Percentiles rank a stretch among this genome's conserved stretches.
phyloP scores from a whole-genome alignment of 805 yeast species.

The Spathaspora arborariae region DNA sequence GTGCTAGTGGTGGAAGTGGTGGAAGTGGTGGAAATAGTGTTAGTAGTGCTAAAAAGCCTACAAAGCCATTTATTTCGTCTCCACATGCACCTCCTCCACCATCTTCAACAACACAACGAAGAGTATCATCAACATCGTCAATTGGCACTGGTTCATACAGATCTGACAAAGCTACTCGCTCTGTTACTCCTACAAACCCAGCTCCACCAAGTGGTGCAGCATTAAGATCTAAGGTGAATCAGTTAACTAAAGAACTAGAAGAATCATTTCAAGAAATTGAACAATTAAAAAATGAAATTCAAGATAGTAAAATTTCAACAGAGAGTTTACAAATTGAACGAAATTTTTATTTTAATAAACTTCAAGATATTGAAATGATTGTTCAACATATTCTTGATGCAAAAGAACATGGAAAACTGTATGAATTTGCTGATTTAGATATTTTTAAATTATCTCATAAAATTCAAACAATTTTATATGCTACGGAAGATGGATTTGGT shows the following conservation, averaged over 20 bases:
- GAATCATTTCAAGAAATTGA: slow-evolving; percentile 41
- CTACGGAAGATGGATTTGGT: slow-evolving; percentile 78
- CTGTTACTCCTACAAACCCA: neutral
- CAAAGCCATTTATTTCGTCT: neutral
- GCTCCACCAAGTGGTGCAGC: neutral
- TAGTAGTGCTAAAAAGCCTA: neutral
- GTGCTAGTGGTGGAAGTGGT: neutral
- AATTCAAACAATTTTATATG: slow-evolving; percentile 72
- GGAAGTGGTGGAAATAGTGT: neutral
- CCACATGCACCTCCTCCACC: neutral
- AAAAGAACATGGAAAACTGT: slow-evolving; percentile 31
- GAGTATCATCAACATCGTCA: slow-evolving; percentile 7
- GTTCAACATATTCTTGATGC: slow-evolving; percentile 48
- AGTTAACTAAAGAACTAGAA: slow-evolving; percentile 37
- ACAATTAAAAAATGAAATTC: slow-evolving; percentile 46
- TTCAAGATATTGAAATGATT: slow-evolving; percentile 82
- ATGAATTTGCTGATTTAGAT: slow-evolving; percentile 30
- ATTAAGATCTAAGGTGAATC: slow-evolving; percentile 1
- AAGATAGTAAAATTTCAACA: slow-evolving; percentile 55
- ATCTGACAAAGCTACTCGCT: neutral
- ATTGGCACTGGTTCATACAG: neutral
- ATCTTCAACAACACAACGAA: neutral
- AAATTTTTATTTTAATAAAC: slow-evolving; percentile 83
- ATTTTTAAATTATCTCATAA: slow-evolving; percentile 39
- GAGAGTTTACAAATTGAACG: slow-evolving; percentile 77